A percentile compares a stretch with the other conserved stretches of the same genome.
These are phyloP conservation scores for Vaccinium vitisidaea DNA, from an alignment of 148 eudicot genomes.

Conservation along the genomic window DNA sequence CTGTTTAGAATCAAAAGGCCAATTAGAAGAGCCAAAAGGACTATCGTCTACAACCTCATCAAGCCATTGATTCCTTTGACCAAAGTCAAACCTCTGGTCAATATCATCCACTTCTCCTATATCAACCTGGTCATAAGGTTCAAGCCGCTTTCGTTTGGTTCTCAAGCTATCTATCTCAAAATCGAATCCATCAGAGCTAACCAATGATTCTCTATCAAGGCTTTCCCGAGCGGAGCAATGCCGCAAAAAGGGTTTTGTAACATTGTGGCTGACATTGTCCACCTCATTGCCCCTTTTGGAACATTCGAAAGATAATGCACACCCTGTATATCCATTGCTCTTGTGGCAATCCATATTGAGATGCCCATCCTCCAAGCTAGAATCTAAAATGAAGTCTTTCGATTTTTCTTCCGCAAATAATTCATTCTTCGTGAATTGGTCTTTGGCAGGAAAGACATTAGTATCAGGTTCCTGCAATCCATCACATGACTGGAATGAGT, in stretches of 20 bases:
- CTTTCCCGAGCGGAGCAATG: slow-evolving; percentile 37
- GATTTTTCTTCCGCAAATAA: slow-evolving; percentile 11
- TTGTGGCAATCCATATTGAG: slow-evolving; percentile 22
- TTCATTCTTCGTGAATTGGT: slow-evolving; percentile 23
- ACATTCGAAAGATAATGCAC: slow-evolving; percentile 20
- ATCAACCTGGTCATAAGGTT: slow-evolving; percentile 28
- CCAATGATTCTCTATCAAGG: slow-evolving; percentile 24
- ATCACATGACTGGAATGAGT: slow-evolving; percentile 20
- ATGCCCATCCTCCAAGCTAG: slow-evolving; percentile 25
- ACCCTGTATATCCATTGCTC: slow-evolving; percentile 17
- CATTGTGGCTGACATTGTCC: slow-evolving; percentile 14
- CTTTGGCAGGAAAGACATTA: slow-evolving; percentile 23
- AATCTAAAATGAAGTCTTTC: slow-evolving; percentile 17
- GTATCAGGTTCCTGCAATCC: slow-evolving; percentile 17
- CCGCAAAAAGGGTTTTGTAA: slow-evolving; percentile 29
- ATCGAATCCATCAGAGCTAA: slow-evolving; percentile 31
- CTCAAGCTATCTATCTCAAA: slow-evolving; percentile 30
- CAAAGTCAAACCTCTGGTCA: slow-evolving; percentile 18
- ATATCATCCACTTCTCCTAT: slow-evolving; percentile 23
- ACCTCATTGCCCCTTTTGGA: slow-evolving; percentile 20
- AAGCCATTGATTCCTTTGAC: slow-evolving; percentile 21
- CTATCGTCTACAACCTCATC: slow-evolving; percentile 17
- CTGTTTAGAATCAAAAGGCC: slow-evolving; percentile 23
- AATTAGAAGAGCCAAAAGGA: slow-evolving; percentile 24
- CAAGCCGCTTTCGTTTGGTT: slow-evolving; percentile 24